Evolutionary conservation across 176 grass and related monocot species (phyloP), one percentile per base, ranked within the genome.

Genomic region (Elaeis guineensis): DNA sequence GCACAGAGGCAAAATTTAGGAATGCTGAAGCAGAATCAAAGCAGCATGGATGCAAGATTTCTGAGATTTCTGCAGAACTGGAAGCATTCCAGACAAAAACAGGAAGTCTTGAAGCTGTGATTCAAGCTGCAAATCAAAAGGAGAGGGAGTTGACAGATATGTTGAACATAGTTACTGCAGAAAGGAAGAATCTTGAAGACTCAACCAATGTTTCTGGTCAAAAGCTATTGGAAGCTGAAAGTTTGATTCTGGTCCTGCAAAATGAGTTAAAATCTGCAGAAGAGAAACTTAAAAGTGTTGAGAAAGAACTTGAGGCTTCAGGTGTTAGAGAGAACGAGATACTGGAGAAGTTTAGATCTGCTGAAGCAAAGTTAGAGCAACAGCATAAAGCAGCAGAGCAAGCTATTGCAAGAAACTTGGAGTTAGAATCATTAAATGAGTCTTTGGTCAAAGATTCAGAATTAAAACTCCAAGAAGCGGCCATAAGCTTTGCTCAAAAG

Each of bases 371-470:
- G 60, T 69, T 96, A 67, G 86, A 87, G 78, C 80, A 90, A 82
- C 80, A 75, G 52, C 69, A 60, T 28, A 90, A 75, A 53, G 72
- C 57, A 64, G 67, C 90, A 51, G 83, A 96, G 51, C 80, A 96
- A 69, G 74, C 80, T 66, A 71, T 74, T 65, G 80, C 80, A 51
- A 90, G 86, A 83, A 96, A 82, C 64, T 50, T 82, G 32, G 83
- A 95, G 51, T 64, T 87, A 55, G 83, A 90, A 58, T 30, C 74
- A 65, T 51, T 87, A 39, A 84, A 90, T 49, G 80, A 87, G 51
- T 84, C 83, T 65, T 75, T 95, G 55, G 65, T 84, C 58, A 89
- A 90, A 79, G 90, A 95, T 54, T 83, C 90, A 65, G 79, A 87
- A 65, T 57, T 39, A 63, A 95, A 90, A 68, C 74, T 90, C 35